phyloP scores from a whole-genome alignment of 495 filamentous ascomycete genomes.

The Hyaloscypha hepaticicola region DNA sequence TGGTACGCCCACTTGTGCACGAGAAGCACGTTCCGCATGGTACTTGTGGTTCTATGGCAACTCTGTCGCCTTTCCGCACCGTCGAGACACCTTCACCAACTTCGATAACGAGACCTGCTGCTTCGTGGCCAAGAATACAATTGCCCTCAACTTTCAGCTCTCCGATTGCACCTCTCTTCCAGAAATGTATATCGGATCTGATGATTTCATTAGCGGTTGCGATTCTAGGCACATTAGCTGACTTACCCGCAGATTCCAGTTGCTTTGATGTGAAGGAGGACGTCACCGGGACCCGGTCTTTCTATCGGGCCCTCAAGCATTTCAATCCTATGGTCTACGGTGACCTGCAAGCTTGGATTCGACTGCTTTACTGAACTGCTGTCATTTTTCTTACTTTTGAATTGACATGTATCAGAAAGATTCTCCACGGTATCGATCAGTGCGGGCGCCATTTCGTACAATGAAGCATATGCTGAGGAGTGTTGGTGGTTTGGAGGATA shows the following conservation, averaged over 20 bases:
- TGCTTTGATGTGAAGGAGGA: slow-evolving; percentile 15
- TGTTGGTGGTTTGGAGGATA: not conserved
- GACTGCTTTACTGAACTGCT: not conserved
- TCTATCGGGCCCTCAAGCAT: slow-evolving; percentile 11
- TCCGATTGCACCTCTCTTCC: slow-evolving; percentile 48
- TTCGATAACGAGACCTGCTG: slow-evolving; percentile 72
- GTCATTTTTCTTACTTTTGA: not conserved
- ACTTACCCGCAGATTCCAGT: slow-evolving; percentile 22
- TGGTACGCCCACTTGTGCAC: slow-evolving; percentile 51
- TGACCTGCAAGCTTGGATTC: slow-evolving; percentile 22
- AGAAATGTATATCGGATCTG: slow-evolving; percentile 49
- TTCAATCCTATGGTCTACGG: slow-evolving; percentile 12
- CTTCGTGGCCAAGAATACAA: slow-evolving; percentile 69
- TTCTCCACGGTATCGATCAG: not conserved
- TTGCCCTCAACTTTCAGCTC: slow-evolving; percentile 37
- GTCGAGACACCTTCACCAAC: slow-evolving; percentile 64
- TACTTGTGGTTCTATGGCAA: slow-evolving; percentile 58
- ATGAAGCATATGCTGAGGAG: not conserved
- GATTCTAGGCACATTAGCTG: not conserved
- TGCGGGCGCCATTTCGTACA: not conserved
- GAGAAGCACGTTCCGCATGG: slow-evolving; percentile 48
- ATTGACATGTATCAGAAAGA: not conserved
- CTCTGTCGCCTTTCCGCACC: slow-evolving; percentile 71
- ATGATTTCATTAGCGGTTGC: not conserved
- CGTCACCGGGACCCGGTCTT: slow-evolving; percentile 14